Conservation (phyloP, 176 grass and related monocot genomes). For the Triticum turgidum region DNA sequence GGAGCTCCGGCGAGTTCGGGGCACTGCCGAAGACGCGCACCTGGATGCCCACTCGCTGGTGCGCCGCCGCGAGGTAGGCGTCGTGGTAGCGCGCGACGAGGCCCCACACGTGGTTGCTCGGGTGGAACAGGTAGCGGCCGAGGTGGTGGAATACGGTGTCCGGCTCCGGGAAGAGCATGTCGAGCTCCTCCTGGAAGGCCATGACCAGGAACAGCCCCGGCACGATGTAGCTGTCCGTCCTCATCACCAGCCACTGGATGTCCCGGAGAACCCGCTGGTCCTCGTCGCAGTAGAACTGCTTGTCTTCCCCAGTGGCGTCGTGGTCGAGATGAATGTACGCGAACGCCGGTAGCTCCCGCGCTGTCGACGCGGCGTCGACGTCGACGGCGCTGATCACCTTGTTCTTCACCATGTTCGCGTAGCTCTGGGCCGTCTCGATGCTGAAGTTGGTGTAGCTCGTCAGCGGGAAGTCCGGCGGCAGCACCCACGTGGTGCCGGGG, state of each 20-base stretch:
- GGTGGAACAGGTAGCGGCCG: conserved; percentile 63
- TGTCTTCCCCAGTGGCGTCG: conserved; percentile 6
- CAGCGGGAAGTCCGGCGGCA: conserved; percentile 49
- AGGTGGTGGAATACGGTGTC: conserved; percentile 70
- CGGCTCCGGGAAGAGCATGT: conserved; percentile 50
- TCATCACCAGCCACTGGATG: conserved; percentile 55
- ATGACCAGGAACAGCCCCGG: conserved; percentile 47
- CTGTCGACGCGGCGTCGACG: not conserved
- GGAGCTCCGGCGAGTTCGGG: conserved; percentile 16
- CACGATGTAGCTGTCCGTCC: conserved; percentile 60
- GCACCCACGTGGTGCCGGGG: conserved; percentile 51
- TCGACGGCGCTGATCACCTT: conserved; percentile 20
- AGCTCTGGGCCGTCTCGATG: conserved; percentile 40
- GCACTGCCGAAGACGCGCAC: conserved; percentile 36
- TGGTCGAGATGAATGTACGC: conserved; percentile 49
- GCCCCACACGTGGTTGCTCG: conserved; percentile 68
- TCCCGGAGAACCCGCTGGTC: conserved; percentile 49
- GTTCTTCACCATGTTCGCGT: conserved; percentile 42
- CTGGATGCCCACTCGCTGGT: conserved; percentile 47
- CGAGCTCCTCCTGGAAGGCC: conserved; percentile 46
- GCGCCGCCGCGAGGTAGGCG: conserved; percentile 39
- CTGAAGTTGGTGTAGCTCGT: conserved; percentile 39
- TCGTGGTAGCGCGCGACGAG: conserved; percentile 56
- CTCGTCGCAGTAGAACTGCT: conserved; percentile 59
- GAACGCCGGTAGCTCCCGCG: conserved; percentile 18